Evolutionary conservation across 2,329 filamentous ascomycete species (phyloP).

Genomic region (Stagonosporopsis tanaceti): DNA sequence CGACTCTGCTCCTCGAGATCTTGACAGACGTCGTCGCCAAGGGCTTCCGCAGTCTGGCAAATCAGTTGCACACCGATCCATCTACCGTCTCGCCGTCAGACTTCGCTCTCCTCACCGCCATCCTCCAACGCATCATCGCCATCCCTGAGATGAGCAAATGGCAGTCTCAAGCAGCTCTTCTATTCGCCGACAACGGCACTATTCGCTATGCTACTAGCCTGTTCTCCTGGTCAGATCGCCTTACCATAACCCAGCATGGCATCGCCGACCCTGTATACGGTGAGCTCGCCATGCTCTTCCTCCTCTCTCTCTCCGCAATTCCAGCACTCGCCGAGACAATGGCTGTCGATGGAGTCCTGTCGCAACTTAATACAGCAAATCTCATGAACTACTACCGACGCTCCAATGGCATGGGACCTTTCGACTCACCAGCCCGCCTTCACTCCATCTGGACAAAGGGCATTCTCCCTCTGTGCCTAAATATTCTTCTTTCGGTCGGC

Average conservation of each 20-base stretch:
- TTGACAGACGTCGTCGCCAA: constrained; percentile 79
- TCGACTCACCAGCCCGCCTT: constrained; percentile 77
- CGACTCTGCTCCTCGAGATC: constrained; percentile 72
- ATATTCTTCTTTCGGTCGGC: constrained; percentile 83
- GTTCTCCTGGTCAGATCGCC: constrained; percentile 91
- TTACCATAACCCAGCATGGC: constrained; percentile 63
- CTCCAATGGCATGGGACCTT: constrained; percentile 74
- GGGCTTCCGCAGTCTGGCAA: constrained; percentile 82
- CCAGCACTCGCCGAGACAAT: constrained; percentile 86
- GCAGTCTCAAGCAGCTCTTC: constrained; percentile 55
- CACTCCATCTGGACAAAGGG: constrained; percentile 92
- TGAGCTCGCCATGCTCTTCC: constrained; percentile 86
- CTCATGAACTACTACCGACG: constrained; percentile 78
- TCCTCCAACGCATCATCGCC: constrained; percentile 83
- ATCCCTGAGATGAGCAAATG: constrained; percentile 78
- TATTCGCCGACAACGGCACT: constrained; percentile 69
- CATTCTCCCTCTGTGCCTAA: constrained; percentile 85
- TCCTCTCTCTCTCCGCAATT: constrained; percentile 85
- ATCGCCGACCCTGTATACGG: constrained; percentile 89
- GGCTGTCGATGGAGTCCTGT: constrained; percentile 83
- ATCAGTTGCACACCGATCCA: constrained; percentile 79
- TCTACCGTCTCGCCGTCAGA: constrained; percentile 75
- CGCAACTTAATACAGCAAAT: constrained; percentile 79
- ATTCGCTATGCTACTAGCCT: constrained; percentile 84
- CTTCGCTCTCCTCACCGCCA: constrained; percentile 84